Base-by-base conservation (phyloP, 257 asterid genomes). In the Nicotiana paniculata region DNA sequence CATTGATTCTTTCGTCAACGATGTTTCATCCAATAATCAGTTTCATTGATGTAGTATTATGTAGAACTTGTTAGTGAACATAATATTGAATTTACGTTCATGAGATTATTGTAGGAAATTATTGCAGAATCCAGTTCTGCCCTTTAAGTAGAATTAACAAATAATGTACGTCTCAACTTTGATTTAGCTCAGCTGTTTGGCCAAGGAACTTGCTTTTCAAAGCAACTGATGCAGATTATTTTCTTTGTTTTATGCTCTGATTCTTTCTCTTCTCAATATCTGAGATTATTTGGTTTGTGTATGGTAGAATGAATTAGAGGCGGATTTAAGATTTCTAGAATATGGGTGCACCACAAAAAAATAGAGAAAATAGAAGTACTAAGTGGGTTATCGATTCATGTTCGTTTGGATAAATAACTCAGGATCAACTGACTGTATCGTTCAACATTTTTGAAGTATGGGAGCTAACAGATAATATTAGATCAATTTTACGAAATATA, bases 1-100 rank as follows among this genome's bases (percentile, higher is more conserved):
- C 51, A 46, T 80, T 64, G 83, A 80, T 9, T 53, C 77, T 63
- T 64, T 80, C 53, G 65, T 80, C 57, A 17, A 80, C 16, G 76
- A 46, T 2, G 61, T 80, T 28, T 9, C 30, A 21, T 80, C 6
- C 51, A 58, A 79, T 48, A 39, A 21, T 21, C 24, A 79, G 9
- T 46, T 5, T 18, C 28, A 16, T 24, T 72, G 78, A 72, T 72
- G 13, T n/a, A 15, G 12, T 12, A 11, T 28, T 43, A 70, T 43
- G 32, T 72, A 13, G 37, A 5, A 46, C 79, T 11, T 43, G 37
- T 70, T 21, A 70, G 4, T 39, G 58, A n/a, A 70, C 58, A 1
- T 43, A 70, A 7, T 37, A 70, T 43, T 3, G 59, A 43, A 37
- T 4, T 70, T 72, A 72, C 43, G 59, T 72, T 72, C 37, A 43